Evolutionary conservation across 345 rosid genomes (phyloP).

Genomic region (Noccaea bulbosa): DNA sequence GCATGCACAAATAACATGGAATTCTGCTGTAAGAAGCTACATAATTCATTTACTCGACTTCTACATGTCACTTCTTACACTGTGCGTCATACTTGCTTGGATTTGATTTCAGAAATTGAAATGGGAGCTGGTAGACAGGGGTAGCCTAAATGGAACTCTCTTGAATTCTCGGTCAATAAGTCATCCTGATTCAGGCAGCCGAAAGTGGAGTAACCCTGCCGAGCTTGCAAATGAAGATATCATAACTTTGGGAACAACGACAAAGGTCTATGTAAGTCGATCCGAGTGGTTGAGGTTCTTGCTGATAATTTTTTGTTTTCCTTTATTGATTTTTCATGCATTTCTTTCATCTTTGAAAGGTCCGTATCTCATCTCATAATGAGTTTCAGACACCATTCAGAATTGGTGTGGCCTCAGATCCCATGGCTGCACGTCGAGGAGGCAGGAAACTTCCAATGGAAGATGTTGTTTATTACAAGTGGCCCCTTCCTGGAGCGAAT

Average conservation of each 20-base stretch:
- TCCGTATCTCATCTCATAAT: slow-evolving; percentile 61
- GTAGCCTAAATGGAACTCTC: slow-evolving; percentile 97
- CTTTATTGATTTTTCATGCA: slow-evolving; percentile 21
- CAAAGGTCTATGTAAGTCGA: slow-evolving; percentile 69
- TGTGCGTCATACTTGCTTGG: slow-evolving; percentile 22
- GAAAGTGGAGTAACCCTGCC: slow-evolving; percentile 76
- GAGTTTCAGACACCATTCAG: slow-evolving; percentile 65
- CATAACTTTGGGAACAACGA: slow-evolving; percentile 86
- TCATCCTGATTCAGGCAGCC: slow-evolving; percentile 69
- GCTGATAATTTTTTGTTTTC: slow-evolving; percentile 1
- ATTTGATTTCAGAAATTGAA: slow-evolving; percentile 69
- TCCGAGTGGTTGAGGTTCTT: slow-evolving; percentile 20
- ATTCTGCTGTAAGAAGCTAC: slow-evolving; percentile 60
- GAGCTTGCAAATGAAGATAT: slow-evolving; percentile 84
- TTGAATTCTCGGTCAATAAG: slow-evolving; percentile 70
- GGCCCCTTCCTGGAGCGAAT: slow-evolving; percentile 88
- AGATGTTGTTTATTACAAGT: slow-evolving; percentile 85
- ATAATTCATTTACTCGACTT: slow-evolving; percentile 26
- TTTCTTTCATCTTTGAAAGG: slow-evolving; percentile 55
- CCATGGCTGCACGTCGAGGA: slow-evolving; percentile 95
- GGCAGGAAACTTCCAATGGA: slow-evolving; percentile 95
- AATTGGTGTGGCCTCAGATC: slow-evolving; percentile 90
- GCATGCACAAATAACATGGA: slow-evolving; percentile 97
- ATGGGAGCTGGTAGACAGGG: slow-evolving; percentile 98
- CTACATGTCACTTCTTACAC: slow-evolving; percentile 28